Percentiles rank a stretch among this genome's conserved stretches.
Evolutionary conservation across 257 asterid species (phyloP).

Genomic region (Pogostemon cablin): DNA sequence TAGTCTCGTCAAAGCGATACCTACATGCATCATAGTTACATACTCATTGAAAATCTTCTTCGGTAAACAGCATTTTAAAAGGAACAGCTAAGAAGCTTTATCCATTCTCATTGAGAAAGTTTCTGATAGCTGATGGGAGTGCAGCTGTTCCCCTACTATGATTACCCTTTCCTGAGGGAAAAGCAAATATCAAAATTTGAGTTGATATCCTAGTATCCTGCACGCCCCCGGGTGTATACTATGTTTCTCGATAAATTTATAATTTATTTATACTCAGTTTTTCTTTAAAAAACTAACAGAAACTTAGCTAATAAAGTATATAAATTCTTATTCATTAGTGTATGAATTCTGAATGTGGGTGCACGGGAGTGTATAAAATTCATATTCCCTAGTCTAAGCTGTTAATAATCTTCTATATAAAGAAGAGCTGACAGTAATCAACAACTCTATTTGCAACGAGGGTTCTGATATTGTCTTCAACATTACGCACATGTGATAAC

Average conservation of each 20-base stretch:
- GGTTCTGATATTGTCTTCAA: neutral
- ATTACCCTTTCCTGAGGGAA: conserved; percentile 72
- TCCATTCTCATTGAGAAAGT: conserved; percentile 73
- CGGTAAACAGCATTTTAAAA: neutral
- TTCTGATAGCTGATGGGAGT: conserved; percentile 73
- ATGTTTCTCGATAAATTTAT: no score
- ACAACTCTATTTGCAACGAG: neutral
- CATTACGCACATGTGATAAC: conserved; percentile 8
- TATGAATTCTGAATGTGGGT: no score
- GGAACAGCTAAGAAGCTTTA: conserved; percentile 22
- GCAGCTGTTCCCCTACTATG: conserved; percentile 84
- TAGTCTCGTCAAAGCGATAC: conserved; percentile 68
- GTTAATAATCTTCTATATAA: no score
- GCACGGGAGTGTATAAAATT: neutral
- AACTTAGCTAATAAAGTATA: no score
- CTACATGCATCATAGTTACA: conserved; percentile 38
- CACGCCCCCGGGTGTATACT: no score
- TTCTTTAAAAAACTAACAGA: no score
- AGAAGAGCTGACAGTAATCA: neutral
- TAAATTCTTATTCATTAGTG: no score
- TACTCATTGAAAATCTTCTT: neutral
- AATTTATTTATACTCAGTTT: no score
- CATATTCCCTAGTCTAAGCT: conserved; percentile 13
- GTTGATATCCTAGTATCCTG: no score
- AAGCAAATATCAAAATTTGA: conserved; percentile 10